Evolutionary conservation across 31 red algal species (phyloP), one percentile per base, ranked within the genome.

Genomic region (Bonnemaisonia californica): DNA sequence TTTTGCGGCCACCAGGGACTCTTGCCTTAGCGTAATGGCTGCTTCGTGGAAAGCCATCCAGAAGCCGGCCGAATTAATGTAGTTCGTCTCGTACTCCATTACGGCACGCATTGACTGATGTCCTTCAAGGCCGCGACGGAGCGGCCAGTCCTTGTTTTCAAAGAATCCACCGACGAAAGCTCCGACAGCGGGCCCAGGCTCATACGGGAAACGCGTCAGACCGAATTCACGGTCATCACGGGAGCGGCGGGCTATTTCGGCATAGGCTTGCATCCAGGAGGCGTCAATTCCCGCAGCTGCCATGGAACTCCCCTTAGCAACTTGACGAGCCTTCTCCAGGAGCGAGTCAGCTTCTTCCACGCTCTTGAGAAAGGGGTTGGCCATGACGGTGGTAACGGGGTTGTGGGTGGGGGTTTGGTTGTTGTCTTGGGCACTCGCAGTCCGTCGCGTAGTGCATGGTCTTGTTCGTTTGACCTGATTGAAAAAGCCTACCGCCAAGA

Each of bases 1-100:
- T 9, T 59, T 59, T 33, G 57, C 54, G 24, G 47, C 74, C 33
- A 33, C 29, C n/a, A 61, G 54, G 35, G 24, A 22, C 37, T 77
- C 74, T 13, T 62, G 31, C 29, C 48, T 35, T 23, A 59, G 55
- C 18, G 48, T 21, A 26, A 59, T 16, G 37, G 74, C 74, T 22
- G 54, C 74, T 18, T 58, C 27, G 37, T 58, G 0, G 22, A 77
- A 37, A 12, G 54, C 29, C 23, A 55, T 1, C 61, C 59, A 82
- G 39, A 69, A 82, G 1, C 64, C 64, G 39, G 48, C 62, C 0
- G 63, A 11, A 45, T 82, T 82, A 3, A 58, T 18, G 78, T 69
- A 69, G n/a, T 82, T 82, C 18, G 51, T 2, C 64, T 82, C 64
- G 1, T 82, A 60, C 74, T 62, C 74, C 0, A 38, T 4, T 16